Evolutionary conservation across 495 filamentous ascomycete genomes (phyloP).

Genomic region (Penicillium macrosclerotiorum): DNA sequence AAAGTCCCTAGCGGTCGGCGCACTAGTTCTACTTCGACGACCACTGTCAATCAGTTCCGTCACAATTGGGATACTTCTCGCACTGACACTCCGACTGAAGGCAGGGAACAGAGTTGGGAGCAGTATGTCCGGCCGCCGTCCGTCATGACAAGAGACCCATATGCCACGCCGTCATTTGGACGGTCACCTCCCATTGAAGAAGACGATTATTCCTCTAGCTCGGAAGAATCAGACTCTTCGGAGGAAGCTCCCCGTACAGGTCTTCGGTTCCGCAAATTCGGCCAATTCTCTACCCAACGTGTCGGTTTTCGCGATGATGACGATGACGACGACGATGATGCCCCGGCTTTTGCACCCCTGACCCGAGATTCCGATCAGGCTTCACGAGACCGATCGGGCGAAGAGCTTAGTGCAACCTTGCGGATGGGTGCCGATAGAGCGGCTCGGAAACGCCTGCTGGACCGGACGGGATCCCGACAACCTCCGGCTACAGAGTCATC

Average conservation of each 20-base stretch:
- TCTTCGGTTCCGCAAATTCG: slow-evolving; percentile 35
- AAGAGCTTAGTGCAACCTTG: slow-evolving; percentile 64
- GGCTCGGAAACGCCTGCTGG: slow-evolving; percentile 34
- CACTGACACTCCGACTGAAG: slow-evolving; percentile 43
- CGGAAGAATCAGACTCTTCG: slow-evolving; percentile 54
- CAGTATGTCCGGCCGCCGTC: slow-evolving; percentile 30
- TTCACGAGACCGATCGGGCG: slow-evolving; percentile 25
- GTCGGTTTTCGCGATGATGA: slow-evolving; percentile 37
- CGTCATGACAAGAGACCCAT: slow-evolving; percentile 29
- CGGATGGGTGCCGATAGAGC: slow-evolving; percentile 46
- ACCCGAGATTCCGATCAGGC: slow-evolving; percentile 24
- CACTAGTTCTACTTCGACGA: slow-evolving; percentile 54
- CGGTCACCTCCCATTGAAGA: slow-evolving; percentile 37
- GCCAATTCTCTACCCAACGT: slow-evolving; percentile 38
- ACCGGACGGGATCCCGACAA: slow-evolving; percentile 28
- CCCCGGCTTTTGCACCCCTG: slow-evolving; percentile 75
- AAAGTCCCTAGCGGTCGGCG: slow-evolving; percentile 34
- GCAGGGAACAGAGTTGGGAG: slow-evolving; percentile 40
- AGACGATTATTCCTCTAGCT: slow-evolving; percentile 39
- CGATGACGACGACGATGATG: slow-evolving; percentile 48
- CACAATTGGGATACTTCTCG: slow-evolving; percentile 37
- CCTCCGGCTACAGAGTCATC: slow-evolving; percentile 60
- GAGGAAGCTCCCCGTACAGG: slow-evolving; percentile 40
- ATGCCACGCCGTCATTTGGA: slow-evolving; percentile 18
- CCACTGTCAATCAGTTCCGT: slow-evolving; percentile 46